Evolutionary conservation across 2,329 filamentous ascomycete genomes (phyloP).

Genomic region (Botrytis aclada): DNA sequence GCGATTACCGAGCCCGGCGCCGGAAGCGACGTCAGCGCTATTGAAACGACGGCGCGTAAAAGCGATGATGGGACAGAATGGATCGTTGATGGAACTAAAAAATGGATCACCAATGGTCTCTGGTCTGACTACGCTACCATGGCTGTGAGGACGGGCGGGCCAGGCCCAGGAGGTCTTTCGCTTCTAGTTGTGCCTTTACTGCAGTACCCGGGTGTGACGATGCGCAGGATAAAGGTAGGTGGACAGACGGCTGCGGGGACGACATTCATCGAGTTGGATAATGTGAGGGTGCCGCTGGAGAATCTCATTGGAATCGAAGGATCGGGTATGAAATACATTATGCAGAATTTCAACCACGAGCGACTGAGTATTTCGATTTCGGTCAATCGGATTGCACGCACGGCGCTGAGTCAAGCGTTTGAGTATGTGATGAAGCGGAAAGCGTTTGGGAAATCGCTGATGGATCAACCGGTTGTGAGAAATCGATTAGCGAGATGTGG

Average conservation of each 20-base stretch:
- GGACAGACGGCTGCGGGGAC: neutral
- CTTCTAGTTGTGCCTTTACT: neutral
- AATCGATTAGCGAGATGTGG: neutral
- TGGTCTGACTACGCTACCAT: conserved; percentile 64
- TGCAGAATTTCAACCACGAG: neutral
- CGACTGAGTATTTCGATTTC: neutral
- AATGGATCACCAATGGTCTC: conserved; percentile 70
- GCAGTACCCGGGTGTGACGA: neutral
- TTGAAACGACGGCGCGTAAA: neutral
- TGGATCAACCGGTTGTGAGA: neutral
- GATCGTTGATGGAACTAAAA: conserved; percentile 72
- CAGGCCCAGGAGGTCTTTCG: conserved; percentile 40
- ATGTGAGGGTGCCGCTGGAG: neutral
- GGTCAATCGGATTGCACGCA: neutral
- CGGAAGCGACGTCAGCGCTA: neutral
- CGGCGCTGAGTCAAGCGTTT: neutral
- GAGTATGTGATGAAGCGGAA: neutral
- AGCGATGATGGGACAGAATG: conserved; percentile 53
- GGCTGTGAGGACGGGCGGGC: conserved; percentile 66
- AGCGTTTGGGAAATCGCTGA: neutral
- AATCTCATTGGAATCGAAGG: neutral
- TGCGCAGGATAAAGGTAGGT: neutral
- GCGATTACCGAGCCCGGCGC: neutral
- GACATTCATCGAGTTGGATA: neutral
- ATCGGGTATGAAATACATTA: neutral